Evolutionary conservation across 2,329 filamentous ascomycete genomes (phyloP).

Genomic region (Gaeumannomyces sp.): DNA sequence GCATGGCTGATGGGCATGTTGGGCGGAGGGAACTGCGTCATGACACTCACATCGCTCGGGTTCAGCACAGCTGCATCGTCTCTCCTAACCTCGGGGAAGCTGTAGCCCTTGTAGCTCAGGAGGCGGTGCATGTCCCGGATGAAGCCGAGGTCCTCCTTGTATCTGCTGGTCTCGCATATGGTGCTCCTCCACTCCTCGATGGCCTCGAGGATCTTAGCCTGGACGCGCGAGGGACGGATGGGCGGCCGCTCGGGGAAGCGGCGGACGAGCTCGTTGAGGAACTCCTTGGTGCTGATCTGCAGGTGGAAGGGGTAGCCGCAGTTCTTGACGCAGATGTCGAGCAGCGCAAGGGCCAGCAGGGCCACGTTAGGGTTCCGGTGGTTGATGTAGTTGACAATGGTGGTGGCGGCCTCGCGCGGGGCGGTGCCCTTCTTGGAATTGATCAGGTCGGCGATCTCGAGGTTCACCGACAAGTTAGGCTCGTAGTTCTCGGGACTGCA

Average conservation of each 20-base stretch:
- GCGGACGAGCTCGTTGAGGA: conserved; percentile 94
- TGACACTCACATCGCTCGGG: conserved; percentile 78
- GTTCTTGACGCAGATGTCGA: conserved; percentile 99
- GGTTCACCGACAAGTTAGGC: conserved; percentile 90
- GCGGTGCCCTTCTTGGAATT: conserved; percentile 96
- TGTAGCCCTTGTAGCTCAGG: conserved; percentile 93
- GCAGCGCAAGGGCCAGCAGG: conserved; percentile 79
- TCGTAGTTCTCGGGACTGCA: conserved; percentile 98
- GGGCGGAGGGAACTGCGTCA: no score
- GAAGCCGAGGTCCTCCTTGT: conserved; percentile 94
- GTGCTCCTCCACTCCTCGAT: conserved; percentile 98
- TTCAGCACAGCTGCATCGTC: conserved; percentile 97
- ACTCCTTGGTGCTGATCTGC: conserved; percentile 97
- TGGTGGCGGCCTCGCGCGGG: conserved; percentile 87
- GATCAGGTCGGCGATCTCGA: conserved; percentile 94
- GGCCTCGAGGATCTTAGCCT: conserved; percentile 86
- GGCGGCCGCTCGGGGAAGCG: conserved; percentile 92
- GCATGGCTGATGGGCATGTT: background rate
- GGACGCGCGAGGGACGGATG: conserved; percentile 76
- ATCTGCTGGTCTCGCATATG: conserved; percentile 95
- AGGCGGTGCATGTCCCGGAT: conserved; percentile 97
- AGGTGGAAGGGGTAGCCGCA: conserved; percentile 98
- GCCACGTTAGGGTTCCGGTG: conserved; percentile 95
- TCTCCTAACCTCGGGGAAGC: conserved; percentile 83
- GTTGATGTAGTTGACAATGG: conserved; percentile 92